Evolutionary conservation across 2,329 filamentous ascomycete genomes (phyloP), one percentile per base, ranked within the genome.

Genomic region (Diplodia seriata): DNA sequence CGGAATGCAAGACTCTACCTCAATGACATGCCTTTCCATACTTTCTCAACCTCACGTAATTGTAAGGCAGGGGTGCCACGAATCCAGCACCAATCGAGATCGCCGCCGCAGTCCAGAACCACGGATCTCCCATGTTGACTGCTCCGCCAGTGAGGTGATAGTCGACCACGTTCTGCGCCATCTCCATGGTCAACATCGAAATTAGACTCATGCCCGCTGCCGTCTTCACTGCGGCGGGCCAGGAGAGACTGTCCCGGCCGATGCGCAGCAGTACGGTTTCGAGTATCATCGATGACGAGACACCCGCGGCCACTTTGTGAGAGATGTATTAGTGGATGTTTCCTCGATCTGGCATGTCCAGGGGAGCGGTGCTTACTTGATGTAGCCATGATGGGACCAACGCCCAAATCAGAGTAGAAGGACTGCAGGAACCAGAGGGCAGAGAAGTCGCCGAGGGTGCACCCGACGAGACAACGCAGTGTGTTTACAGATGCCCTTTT

Each of bases 181-280:
- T 69, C 72, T 87, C 85, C 85, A 88, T 88, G 0, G 85, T 84
- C 1, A 86, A 11, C 86, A 87, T 87, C 0, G 85, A 87, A 11
- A 87, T 82, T 57, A 86, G 75, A 68, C 85, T 87, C 86, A 87
- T 88, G 0, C 86, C 86, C 26, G 83, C 81, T 0, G 86, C 86
- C 0, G 85, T 87, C 54, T 78, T 83, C 2, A 78, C 79, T 0
- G 86, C 85, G 0, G 71, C 72, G 0, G 72, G 67, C 85, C 84
- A 86, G 0, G 82, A 70, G 0, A 87, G 74, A 8, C 75, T 73
- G 65, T 87, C 85, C 1, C 77, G 78, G 0, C 85, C 85, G 0
- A 79, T 71, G 0, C 79, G 80, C 1, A 87, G 81, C 3, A 87
- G 77, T 0, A 81, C 71, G 0, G 85, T 87, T 72, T 88, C 85